phyloP scores from a whole-genome alignment of 2,329 filamentous ascomycete species.

The Chaetothyriales sp. region DNA sequence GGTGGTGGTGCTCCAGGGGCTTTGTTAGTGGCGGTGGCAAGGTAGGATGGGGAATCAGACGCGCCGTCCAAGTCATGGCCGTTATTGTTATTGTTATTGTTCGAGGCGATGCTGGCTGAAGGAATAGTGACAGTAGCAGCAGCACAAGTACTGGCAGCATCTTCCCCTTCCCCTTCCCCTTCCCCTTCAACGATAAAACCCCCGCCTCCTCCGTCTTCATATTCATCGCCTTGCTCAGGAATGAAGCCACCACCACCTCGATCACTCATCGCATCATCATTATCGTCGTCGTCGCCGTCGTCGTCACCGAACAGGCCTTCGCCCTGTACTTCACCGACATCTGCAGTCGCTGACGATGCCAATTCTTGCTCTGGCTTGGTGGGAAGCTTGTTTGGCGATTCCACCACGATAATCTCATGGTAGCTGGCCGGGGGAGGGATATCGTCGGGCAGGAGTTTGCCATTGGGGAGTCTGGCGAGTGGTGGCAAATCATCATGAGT shows the following conservation, averaged over 20 bases:
- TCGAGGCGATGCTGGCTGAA: conserved; percentile 13
- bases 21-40: too few relatives aligned
- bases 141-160: not conserved
- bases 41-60: too few relatives aligned
- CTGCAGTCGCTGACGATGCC: not conserved
- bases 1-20: too few relatives aligned
- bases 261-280: conserved; percentile 18
- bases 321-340: not conserved
- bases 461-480: not conserved
- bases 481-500: not conserved
- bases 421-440: conserved; percentile 11
- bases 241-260: conserved; percentile 34
- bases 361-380: not conserved
- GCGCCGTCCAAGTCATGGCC: too few relatives aligned
- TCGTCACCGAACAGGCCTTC: not conserved
- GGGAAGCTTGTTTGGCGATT: conserved; percentile 9
- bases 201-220: conserved; percentile 1
- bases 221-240: conserved; percentile 9
- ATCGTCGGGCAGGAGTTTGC: conserved; percentile 4
- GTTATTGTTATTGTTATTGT: conserved; percentile 4
- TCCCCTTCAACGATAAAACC: conserved; percentile 21
- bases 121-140: conserved; percentile 5
- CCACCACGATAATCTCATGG: conserved; percentile 10
- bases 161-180: not conserved
- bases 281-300: not conserved